A percentile compares a stretch with the other conserved stretches of the same genome.
Conservation (phyloP, 75 land plant species). For the Pinus taeda region DNA sequence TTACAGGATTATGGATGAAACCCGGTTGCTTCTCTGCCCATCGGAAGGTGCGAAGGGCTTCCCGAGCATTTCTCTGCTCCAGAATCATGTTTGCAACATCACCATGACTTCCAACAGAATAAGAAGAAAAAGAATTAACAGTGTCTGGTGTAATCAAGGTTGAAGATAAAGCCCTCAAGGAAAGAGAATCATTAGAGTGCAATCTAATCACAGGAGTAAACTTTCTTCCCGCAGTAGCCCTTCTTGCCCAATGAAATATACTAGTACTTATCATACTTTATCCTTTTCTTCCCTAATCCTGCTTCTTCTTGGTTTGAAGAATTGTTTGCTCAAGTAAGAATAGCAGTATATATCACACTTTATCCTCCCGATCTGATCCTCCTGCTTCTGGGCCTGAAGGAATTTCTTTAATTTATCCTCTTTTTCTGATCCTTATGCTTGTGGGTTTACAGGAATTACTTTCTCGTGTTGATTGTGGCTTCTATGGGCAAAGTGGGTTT, state of each 20-base stretch:
- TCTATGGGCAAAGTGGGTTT: too few relatives aligned
- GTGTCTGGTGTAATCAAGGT: not conserved
- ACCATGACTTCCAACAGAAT: constrained; percentile 16
- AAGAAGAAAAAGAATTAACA: constrained; percentile 2
- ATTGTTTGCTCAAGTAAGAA: not conserved
- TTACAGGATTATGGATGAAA: constrained; percentile 37
- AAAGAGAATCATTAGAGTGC: not conserved
- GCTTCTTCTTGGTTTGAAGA: not conserved
- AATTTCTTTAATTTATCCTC: too few relatives aligned
- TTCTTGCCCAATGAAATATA: not conserved
- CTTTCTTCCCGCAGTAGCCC: not conserved
- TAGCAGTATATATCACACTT: not conserved
- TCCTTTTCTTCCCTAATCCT: not conserved
- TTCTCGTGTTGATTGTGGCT: too few relatives aligned
- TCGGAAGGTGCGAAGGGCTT: constrained; percentile 38
- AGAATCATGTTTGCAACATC: constrained; percentile 36
- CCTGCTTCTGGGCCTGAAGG: too few relatives aligned
- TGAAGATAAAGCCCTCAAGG: constrained; percentile 1
- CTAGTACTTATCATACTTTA: not conserved
- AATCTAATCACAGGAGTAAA: not conserved
- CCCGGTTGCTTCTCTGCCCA: constrained; percentile 33
- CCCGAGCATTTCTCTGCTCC: constrained; percentile 30
- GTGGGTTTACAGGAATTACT: too few relatives aligned
- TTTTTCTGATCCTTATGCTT: too few relatives aligned
- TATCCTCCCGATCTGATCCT: too few relatives aligned